These are phyloP conservation scores for Gossypium trilobum DNA, from an alignment of 441 rosid genomes.

Conservation along the genomic window DNA sequence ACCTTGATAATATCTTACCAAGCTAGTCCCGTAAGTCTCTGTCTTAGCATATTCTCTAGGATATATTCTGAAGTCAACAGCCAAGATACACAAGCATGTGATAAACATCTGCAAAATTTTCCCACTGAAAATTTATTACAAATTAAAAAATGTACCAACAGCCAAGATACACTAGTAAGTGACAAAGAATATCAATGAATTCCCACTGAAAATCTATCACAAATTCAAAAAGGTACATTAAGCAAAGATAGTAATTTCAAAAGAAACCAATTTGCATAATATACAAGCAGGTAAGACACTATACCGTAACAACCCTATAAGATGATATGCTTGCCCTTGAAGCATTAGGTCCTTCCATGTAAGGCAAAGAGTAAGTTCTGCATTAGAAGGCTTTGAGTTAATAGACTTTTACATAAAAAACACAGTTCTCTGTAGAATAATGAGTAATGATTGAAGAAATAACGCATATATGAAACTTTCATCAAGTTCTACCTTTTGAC, in stretches of 20 bases:
- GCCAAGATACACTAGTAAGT: neutral
- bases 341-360: slow-evolving; percentile 32
- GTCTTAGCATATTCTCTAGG: slow-evolving; percentile 86
- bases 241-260: neutral
- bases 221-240: neutral
- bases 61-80: slow-evolving; percentile 81
- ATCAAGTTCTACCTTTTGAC: slow-evolving; percentile 69
- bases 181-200: neutral
- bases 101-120: slow-evolving; percentile 56
- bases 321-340: slow-evolving; percentile 51
- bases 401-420: neutral
- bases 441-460: neutral
- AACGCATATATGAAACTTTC: slow-evolving; percentile 25
- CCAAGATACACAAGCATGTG: slow-evolving; percentile 81
- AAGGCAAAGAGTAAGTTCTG: slow-evolving; percentile 35
- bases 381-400: slow-evolving; percentile 13
- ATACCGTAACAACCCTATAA: slow-evolving; percentile 65
- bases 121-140: neutral
- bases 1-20: slow-evolving; percentile 41
- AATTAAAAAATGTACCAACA: neutral
- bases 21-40: slow-evolving; percentile 73
- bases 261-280: slow-evolving; percentile 4
- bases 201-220: neutral
- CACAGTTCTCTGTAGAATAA: neutral
- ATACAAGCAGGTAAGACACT: neutral